Evolutionary conservation across 371 early-diverging fungal genomes (phyloP).

Genomic region (Nematocida displodere): DNA sequence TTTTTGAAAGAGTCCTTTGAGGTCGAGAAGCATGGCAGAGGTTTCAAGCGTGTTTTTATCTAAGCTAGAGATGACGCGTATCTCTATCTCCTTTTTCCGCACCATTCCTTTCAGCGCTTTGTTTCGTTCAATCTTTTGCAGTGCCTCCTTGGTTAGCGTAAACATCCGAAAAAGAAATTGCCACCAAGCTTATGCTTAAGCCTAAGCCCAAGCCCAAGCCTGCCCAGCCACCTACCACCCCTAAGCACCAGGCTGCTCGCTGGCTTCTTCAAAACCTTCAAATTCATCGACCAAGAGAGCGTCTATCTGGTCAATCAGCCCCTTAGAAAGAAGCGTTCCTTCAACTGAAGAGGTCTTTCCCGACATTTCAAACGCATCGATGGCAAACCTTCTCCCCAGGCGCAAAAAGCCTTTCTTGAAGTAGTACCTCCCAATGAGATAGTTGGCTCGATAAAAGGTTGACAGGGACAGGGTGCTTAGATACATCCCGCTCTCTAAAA

Average conservation of each 20-base stretch:
- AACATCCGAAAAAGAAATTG: slow-evolving; percentile 34
- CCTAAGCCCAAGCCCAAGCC: neutral
- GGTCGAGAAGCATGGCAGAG: slow-evolving; percentile 69
- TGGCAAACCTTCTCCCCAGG: slow-evolving; percentile 14
- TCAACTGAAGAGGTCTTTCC: slow-evolving; percentile 8
- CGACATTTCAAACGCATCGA: slow-evolving; percentile 40
- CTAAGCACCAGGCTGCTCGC: too few relatives aligned
- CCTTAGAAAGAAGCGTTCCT: neutral
- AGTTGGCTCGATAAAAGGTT: slow-evolving; percentile 16
- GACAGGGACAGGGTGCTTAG: neutral
- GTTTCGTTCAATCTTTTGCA: slow-evolving; percentile 46
- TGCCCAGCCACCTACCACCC: too few relatives aligned
- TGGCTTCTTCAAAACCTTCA: too few relatives aligned
- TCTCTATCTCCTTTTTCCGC: neutral
- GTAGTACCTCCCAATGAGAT: slow-evolving; percentile 4
- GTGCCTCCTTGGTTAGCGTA: slow-evolving; percentile 43
- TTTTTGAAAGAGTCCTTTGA: slow-evolving; percentile 88
- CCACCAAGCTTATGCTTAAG: neutral
- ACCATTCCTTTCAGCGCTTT: neutral
- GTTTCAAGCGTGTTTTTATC: neutral
- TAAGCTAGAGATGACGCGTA: neutral
- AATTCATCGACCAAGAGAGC: too few relatives aligned
- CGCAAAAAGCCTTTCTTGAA: neutral
- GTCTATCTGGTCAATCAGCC: slow-evolving; percentile 8
- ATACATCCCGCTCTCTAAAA: slow-evolving; percentile 1